Percentiles rank a stretch among this genome's conserved stretches.
Evolutionary conservation across 1,284 basidiomycete genomes (phyloP).

Genomic region (Meripilus lineatus): DNA sequence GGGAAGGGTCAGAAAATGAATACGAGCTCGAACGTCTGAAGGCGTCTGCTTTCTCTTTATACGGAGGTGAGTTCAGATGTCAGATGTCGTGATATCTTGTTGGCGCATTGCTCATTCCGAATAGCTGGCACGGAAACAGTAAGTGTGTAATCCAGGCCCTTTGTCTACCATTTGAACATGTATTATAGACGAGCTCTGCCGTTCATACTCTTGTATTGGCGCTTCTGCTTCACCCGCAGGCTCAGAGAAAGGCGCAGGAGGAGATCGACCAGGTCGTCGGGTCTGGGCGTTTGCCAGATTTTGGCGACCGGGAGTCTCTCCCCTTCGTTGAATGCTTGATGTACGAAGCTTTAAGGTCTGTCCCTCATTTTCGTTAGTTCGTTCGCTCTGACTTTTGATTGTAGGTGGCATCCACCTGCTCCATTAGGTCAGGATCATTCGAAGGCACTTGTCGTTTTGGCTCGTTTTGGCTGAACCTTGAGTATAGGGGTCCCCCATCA

Average conservation of each 20-base stretch:
- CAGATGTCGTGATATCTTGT: not conserved
- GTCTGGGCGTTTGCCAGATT: constrained; percentile 9
- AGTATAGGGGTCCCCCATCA: constrained; percentile 28
- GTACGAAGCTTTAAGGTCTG: constrained; percentile 4
- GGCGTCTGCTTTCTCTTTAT: not conserved
- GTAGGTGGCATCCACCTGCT: not conserved
- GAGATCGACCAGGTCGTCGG: constrained; percentile 10
- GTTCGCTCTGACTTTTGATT: not conserved
- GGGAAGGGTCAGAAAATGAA: constrained; percentile 11
- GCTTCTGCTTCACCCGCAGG: not conserved
- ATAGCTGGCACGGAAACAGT: not conserved
- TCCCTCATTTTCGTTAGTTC: not conserved
- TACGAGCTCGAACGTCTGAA: constrained; percentile 9
- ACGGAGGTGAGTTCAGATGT: constrained; percentile 1
- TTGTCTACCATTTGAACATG: not conserved
- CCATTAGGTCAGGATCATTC: not conserved
- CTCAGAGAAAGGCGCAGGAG: constrained; percentile 2
- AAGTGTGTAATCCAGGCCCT: not conserved
- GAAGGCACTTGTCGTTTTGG: not conserved
- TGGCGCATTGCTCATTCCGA: not conserved
- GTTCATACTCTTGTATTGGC: not conserved
- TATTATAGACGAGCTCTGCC: not conserved
- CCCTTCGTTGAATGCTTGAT: constrained; percentile 7
- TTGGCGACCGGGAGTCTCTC: constrained; percentile 1
- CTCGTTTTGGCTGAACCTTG: not conserved